phyloP scores from a whole-genome alignment of 306 rosid species.

The Cucumis cinereus region DNA sequence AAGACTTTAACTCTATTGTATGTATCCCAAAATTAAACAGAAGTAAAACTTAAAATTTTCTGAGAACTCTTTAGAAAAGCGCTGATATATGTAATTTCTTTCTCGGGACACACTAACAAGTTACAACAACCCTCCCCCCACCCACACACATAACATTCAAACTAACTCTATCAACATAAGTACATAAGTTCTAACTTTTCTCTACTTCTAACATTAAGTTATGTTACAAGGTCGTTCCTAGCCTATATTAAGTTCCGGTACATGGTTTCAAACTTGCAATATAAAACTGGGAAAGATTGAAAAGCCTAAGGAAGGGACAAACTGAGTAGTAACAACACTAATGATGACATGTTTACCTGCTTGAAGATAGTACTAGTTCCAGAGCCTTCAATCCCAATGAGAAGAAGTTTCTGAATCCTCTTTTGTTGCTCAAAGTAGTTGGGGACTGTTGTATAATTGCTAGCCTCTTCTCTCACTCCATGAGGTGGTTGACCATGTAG shows the following conservation, averaged over 20 bases:
- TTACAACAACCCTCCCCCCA: no score
- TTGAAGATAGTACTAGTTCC: slow-evolving; percentile 97
- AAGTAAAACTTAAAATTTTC: neutral
- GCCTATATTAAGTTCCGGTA: neutral
- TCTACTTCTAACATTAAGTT: neutral
- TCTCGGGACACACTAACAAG: neutral
- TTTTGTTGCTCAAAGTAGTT: slow-evolving; percentile 82
- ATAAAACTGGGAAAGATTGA: neutral
- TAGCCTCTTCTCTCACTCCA: slow-evolving; percentile 66
- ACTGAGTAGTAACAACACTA: neutral
- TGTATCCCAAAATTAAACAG: neutral
- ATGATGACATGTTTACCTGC: slow-evolving; percentile 39
- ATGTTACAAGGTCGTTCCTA: no score
- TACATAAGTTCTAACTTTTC: neutral
- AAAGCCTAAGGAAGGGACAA: neutral
- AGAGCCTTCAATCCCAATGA: slow-evolving; percentile 84
- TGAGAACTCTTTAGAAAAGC: neutral
- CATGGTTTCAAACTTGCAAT: neutral
- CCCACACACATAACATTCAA: no score
- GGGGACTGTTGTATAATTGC: slow-evolving; percentile 69
- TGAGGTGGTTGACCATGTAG: slow-evolving; percentile 68
- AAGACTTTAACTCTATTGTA: neutral
- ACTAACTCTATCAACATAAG: neutral
- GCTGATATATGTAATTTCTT: neutral
- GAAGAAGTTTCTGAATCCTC: slow-evolving; percentile 77